A percentile compares a stretch with the other conserved stretches of the same genome.
Conservation (phyloP, 1,284 basidiomycete species). For the Microbotryum silenes-acaulis region DNA sequence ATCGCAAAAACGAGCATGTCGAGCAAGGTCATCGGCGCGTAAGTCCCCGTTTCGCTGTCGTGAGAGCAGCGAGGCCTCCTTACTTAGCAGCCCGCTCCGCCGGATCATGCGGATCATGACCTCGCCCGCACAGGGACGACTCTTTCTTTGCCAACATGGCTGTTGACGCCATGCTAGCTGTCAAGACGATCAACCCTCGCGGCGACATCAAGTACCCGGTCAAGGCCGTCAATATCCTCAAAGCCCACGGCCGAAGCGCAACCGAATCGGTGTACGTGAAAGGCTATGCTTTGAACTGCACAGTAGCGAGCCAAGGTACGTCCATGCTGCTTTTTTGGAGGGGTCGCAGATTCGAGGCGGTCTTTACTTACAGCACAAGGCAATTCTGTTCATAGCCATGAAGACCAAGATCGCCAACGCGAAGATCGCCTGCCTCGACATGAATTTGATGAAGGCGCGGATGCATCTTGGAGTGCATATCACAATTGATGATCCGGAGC, state of each 20-base stretch:
- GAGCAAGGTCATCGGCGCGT: constrained; percentile 97
- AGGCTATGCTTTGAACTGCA: constrained; percentile 98
- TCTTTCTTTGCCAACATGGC: constrained; percentile 98
- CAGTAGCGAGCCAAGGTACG: constrained; percentile 92
- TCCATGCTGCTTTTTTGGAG: constrained; percentile 8
- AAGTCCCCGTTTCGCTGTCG: constrained; percentile 40
- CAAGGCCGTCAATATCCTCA: constrained; percentile 98
- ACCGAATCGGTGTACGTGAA: constrained; percentile 91
- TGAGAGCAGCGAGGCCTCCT: neutral
- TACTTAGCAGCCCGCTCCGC: constrained; percentile 3
- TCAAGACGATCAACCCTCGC: constrained; percentile 86
- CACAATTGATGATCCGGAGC: constrained; percentile 91
- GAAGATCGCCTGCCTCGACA: constrained; percentile 97
- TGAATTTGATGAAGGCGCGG: constrained; percentile 92
- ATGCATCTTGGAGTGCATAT: constrained; percentile 99
- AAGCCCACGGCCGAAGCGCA: constrained; percentile 94
- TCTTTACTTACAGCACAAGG: neutral
- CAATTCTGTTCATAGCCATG: constrained; percentile 61
- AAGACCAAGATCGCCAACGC: constrained; percentile 87
- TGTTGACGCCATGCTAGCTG: constrained; percentile 96
- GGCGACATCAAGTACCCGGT: constrained; percentile 99
- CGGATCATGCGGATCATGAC: neutral
- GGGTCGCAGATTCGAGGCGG: neutral
- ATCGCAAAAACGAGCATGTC: constrained; percentile 99
- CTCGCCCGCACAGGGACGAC: constrained; percentile 63